Evolutionary conservation across 2,329 filamentous ascomycete genomes (phyloP), one percentile per base, ranked within the genome.

Genomic region (Amauroascus verrucosus): DNA sequence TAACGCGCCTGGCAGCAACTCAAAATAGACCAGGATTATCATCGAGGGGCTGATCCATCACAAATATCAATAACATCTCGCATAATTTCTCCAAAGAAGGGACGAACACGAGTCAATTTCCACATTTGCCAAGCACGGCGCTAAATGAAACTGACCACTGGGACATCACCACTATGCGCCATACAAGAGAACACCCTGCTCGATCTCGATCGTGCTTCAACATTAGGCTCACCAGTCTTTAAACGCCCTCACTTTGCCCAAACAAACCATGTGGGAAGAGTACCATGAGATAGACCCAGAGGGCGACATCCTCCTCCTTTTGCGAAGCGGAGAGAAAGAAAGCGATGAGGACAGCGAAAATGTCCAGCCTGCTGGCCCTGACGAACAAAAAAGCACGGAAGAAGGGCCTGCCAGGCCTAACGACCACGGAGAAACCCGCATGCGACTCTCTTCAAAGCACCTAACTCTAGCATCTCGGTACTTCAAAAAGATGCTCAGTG

Each of bases 361-460:
- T n/a, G 22, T 5, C 6, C 3, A 16, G 7, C 3, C 22, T 24
- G 18, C 20, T n/a, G 16, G 3, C 41, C 4, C 22, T 8, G 41
- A 43, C 5, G 14, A n/a, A n/a, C n/a, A n/a, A n/a, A n/a, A n/a
- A n/a, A n/a, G n/a, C n/a, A n/a, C n/a, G n/a, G n/a, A n/a, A n/a
- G n/a, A n/a, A n/a, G n/a, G n/a, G n/a, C n/a, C n/a, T n/a, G n/a
- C n/a, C n/a, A n/a, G n/a, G n/a, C n/a, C n/a, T n/a, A 47, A 32
- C 14, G 16, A n/a, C 33, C 35, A 16, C 16, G 18, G 20, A 6
- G 18, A n/a, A 35, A n/a, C n/a, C 45, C 30, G 45, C 30, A 22
- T 35, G 16, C 45, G 45, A 16, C 30, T 48, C 30, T 53, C 49
- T 43, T 53, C 54, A 11, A 43, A 38, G n/a, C 54, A 52, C 43